Conservation (phyloP, 768 basidiomycete species). For the Tephrocybe rancida region DNA sequence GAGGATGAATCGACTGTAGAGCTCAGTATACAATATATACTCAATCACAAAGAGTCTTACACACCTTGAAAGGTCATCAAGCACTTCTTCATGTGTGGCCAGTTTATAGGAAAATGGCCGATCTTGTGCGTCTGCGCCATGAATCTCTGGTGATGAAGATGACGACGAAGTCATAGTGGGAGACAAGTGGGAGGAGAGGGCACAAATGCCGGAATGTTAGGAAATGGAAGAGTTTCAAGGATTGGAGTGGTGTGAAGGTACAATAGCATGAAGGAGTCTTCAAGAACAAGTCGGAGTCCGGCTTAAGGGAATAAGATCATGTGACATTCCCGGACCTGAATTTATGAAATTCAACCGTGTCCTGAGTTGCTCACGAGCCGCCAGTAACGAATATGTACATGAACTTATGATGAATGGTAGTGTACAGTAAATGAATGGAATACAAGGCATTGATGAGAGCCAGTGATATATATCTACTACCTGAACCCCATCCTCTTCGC, state of each 20-base stretch:
- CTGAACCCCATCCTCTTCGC: constrained; percentile 89
- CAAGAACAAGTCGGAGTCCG: background rate
- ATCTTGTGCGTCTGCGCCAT: constrained; percentile 35
- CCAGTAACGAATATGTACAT: background rate
- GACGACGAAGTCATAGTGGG: constrained; percentile 72
- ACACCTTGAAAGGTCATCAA: constrained; percentile 90
- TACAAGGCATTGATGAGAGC: background rate
- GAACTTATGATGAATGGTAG: background rate
- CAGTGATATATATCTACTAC: constrained; percentile 19
- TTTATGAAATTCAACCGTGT: too few relatives aligned
- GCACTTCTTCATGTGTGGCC: constrained; percentile 80
- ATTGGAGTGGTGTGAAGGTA: constrained; percentile 1
- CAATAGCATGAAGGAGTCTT: background rate
- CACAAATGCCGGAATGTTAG: constrained; percentile 16
- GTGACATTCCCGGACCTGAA: too few relatives aligned
- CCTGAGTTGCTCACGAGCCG: too few relatives aligned
- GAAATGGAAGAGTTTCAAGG: too few relatives aligned
- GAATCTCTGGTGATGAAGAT: constrained; percentile 77
- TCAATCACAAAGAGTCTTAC: constrained; percentile 7
- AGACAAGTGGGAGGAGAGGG: constrained; percentile 15
- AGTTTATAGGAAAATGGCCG: constrained; percentile 67
- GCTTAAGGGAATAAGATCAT: too few relatives aligned
- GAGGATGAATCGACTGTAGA: constrained; percentile 85
- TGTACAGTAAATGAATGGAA: background rate
- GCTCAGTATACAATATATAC: constrained; percentile 7